Conservation (phyloP, 2,329 filamentous ascomycete genomes). For the Stachybotrys chartarum region DNA sequence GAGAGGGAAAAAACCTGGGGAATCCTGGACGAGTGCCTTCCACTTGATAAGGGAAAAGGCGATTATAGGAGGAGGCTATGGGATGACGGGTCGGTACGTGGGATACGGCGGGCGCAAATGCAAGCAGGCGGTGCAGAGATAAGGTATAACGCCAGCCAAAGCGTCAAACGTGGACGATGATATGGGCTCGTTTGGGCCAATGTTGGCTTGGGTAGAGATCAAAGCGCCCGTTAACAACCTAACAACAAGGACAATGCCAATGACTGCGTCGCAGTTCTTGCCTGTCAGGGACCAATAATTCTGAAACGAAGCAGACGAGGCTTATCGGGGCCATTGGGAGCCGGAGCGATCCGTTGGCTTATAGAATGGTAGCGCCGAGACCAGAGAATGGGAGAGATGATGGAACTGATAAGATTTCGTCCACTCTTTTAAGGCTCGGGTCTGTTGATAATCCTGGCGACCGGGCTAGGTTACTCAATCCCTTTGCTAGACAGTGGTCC, state of each 20-base stretch:
- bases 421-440: not conserved
- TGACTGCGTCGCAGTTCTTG: not conserved
- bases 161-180: not conserved
- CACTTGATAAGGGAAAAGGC: constrained; percentile 8
- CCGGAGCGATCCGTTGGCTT: not conserved
- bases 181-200: not conserved
- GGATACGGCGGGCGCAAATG: not conserved
- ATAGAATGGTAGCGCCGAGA: not conserved
- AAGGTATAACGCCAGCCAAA: not conserved
- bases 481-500: too few species aligned
- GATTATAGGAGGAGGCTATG: not conserved
- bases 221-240: not conserved
- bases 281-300: constrained; percentile 17
- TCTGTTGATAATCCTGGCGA: not conserved
- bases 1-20: not conserved
- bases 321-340: constrained; percentile 49
- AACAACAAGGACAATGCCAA: not conserved
- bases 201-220: not conserved
- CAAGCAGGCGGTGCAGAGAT: not conserved
- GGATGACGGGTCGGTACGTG: not conserved
- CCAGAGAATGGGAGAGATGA: not conserved
- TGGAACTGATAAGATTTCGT: not conserved
- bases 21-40: not conserved
- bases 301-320: constrained; percentile 50
- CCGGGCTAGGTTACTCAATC: not conserved